Evolutionary conservation across 2,329 filamentous ascomycete species (phyloP).

Genomic region (Colletotrichum sp.): DNA sequence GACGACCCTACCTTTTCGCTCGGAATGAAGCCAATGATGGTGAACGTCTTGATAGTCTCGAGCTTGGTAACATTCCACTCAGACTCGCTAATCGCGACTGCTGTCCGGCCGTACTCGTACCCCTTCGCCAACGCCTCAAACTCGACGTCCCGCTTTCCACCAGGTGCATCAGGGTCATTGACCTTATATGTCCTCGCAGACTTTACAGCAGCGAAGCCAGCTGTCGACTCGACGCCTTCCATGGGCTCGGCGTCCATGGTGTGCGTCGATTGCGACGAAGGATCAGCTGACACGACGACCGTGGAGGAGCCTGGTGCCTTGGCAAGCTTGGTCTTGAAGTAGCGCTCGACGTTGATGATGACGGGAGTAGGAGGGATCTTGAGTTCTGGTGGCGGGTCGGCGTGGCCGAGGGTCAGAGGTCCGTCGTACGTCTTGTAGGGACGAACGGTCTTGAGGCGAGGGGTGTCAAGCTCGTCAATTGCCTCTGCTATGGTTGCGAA

Average conservation of each 20-base stretch:
- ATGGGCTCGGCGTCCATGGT: constrained; percentile 53
- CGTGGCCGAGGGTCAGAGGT: constrained; percentile 77
- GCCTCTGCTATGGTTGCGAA: constrained; percentile 90
- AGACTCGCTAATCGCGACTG: constrained; percentile 85
- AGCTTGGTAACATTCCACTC: constrained; percentile 90
- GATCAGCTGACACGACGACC: constrained; percentile 67
- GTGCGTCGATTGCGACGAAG: constrained; percentile 53
- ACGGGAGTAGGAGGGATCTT: constrained; percentile 76
- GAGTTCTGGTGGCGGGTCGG: constrained; percentile 13
- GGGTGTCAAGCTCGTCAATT: constrained; percentile 78
- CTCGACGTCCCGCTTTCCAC: constrained; percentile 82
- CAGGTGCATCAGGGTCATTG: constrained; percentile 74
- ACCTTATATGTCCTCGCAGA: constrained; percentile 82
- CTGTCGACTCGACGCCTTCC: constrained; percentile 51
- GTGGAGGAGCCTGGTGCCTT: constrained; percentile 77
- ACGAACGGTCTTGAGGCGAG: constrained; percentile 76
- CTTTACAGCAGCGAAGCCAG: constrained; percentile 71
- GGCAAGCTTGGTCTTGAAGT: constrained; percentile 83
- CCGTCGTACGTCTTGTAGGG: constrained; percentile 84
- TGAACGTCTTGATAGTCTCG: constrained; percentile 75
- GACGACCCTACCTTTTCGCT: constrained; percentile 61
- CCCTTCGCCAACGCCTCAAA: constrained; percentile 89
- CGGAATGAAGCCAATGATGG: constrained; percentile 86
- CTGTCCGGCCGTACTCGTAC: constrained; percentile 91
- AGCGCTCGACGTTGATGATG: constrained; percentile 87